Evolutionary conservation across 306 rosid genomes (phyloP), one percentile per base, ranked within the genome.

Genomic region (Benincasa hispida): DNA sequence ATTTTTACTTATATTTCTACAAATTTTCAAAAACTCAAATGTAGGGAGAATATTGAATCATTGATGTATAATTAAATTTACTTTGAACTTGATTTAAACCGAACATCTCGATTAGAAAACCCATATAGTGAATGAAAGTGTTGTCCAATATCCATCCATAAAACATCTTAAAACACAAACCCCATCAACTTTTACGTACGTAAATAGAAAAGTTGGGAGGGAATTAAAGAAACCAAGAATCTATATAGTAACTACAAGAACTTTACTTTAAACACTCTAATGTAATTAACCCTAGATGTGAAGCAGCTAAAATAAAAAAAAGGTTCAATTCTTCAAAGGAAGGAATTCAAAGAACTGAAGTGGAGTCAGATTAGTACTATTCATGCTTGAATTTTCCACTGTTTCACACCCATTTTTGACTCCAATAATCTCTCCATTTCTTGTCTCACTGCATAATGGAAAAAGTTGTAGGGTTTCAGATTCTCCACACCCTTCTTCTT

Each of bases 381-480:
- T 81, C 80, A 82, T 81, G 77, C 84, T 80, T 76, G 93, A 86
- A 24, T 2, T 72, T 50, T 10, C 60, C 4, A 86, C 84, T 75
- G 80, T 81, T 55, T 85, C 86, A 34, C 82, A 21, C 9, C 18
- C 48, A 84, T 87, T 84, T 59, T 86, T 85, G 12, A 86, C 81
- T 78, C 82, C 39, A 53, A 57, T 80, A 27, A 57, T 81, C 72
- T 21, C 60, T 28, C 75, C 69, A 66, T 76, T 80, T 61, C 70
- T 58, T n/a, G 56, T 78, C 1, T 61, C 84, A 14, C 90, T 89
- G 79, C 91, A 77, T 6, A 88, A 82, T 0, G 98, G 98, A 78
- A 93, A 93, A 59, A 93, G 97, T 79, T 89, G 86, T 56, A 93
- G 97, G 77, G 98, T 93, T 87, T 87, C 91, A 60, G 93, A 89